Conservation (phyloP, 129 eudicot species). For the Flaveria robusta region DNA sequence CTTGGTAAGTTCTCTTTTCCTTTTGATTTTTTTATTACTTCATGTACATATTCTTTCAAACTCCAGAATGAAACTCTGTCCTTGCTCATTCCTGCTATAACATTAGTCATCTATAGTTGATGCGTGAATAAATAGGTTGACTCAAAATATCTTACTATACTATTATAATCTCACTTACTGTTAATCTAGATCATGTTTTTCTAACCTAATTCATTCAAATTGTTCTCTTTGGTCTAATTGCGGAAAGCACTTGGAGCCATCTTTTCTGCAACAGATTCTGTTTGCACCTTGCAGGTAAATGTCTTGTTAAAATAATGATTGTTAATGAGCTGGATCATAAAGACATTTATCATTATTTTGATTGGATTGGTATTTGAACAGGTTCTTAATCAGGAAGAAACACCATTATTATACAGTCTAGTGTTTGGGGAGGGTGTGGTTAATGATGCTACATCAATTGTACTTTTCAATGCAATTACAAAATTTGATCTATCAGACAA, state of each 20-base stretch:
- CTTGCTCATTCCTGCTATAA: slow-evolving; percentile 12
- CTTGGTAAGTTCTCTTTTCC: slow-evolving; percentile 50
- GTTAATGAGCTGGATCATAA: neutral
- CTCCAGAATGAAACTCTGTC: neutral
- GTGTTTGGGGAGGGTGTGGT: slow-evolving; percentile 96
- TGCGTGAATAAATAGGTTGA: neutral
- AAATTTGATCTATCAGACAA: slow-evolving; percentile 62
- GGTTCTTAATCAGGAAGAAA: slow-evolving; percentile 89
- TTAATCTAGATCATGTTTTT: slow-evolving; percentile 15
- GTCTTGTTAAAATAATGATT: neutral
- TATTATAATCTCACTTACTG: slow-evolving; percentile 2
- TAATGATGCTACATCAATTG: slow-evolving; percentile 90
- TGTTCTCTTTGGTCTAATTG: slow-evolving; percentile 22
- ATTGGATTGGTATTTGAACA: slow-evolving; percentile 29
- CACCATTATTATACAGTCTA: slow-evolving; percentile 74
- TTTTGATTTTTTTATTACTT: neutral
- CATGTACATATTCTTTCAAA: neutral
- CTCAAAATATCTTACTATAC: slow-evolving; percentile 8
- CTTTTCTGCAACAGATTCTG: slow-evolving; percentile 97
- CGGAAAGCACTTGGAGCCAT: slow-evolving; percentile 92
- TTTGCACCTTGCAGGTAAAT: slow-evolving; percentile 88
- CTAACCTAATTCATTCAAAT: slow-evolving; percentile 19
- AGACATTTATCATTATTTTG: neutral
- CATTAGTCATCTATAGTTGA: slow-evolving; percentile 6
- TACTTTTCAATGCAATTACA: slow-evolving; percentile 77